Base-by-base conservation (phyloP, 2,329 filamentous ascomycete genomes). In the Leptodontidium sp. region DNA sequence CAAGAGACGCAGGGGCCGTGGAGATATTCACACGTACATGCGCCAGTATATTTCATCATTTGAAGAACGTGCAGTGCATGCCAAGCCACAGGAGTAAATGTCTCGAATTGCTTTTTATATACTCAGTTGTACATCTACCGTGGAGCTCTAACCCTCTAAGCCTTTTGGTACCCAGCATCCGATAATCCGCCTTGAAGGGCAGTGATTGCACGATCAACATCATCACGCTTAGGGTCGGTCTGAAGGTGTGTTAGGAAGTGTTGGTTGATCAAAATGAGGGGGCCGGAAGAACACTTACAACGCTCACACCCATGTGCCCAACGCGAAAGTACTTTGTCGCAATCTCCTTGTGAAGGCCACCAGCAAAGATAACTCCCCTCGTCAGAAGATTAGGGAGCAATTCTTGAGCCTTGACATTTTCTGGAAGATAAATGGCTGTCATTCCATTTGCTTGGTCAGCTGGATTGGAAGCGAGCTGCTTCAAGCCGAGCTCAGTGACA, bases 261-360 rank as follows among this genome's bases (percentile, higher is more conserved):
- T 7, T 47, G 24, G 3, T 43, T 12, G 14, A 21, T 53, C 35
- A 43, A 49, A 53, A 59, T 4, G 24, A 49, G n/a, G 53, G 53
- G 32, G 21, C 14, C 50, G 45, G 35, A n/a, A 21, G 21, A 55
- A 64, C 29, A 85, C 88, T 82, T 82, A 90, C 88, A 74, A 94
- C 91, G 78, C 92, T 96, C 71, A 98, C 93, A 75, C 96, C 96
- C 96, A 99, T 99, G 81, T 98, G 96, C 53, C 96, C 96, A 77
- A 99, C 96, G 35, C 96, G 90, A 75, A 99, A 92, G 80, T 99
- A 99, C 84, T 93, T 96, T 71, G 92, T 84, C 2, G 93, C 94
- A 80, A 97, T 97, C 80, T 97, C 93, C 86, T 96, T 97, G 85
- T 99, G 96, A 76, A 99, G 87, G 70, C 96, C 96, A 69, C 94